Base-by-base conservation (phyloP, 2,329 filamentous ascomycete genomes). In the Neopestalotiopsis rosae region DNA sequence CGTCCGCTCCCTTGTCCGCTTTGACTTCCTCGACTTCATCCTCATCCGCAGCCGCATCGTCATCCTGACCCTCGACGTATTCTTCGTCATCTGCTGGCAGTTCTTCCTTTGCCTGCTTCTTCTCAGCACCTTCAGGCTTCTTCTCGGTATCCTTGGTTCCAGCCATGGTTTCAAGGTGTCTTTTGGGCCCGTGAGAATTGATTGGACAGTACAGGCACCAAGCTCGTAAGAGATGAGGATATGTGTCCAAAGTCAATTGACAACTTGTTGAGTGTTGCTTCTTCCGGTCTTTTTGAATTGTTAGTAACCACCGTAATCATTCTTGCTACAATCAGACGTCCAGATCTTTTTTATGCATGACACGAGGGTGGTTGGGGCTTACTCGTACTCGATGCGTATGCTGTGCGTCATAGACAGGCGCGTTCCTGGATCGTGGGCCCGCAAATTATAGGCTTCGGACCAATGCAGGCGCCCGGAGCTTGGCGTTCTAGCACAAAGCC, bases 11-110 rank as follows among this genome's bases (percentile, higher is more conserved):
- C 4, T 62, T 32, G 32, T 12, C 65, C 10, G 2, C 57, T 52
- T 17, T 56, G 20, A 30, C 38, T 13, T 61, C 32, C 24, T 61
- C 56, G 5, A 5, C 30, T 12, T 20, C 42, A 4, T 38, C 52
- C 0, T 66, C n/a, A 0, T 24, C 65, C 49, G 13, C 52, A 10
- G 10, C 62, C 12, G 0, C 38, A 32, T 28, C 65, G 17, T 32
- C 32, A 38, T 59, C 52, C n/a, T 59, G 20, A 20, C 32, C 65
- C 40, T 67, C 65, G 34, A 28, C 64, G 28, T 67, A 61, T 17
- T 28, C 57, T 32, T 67, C 57, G 56, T 61, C 65, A 17, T 38
- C 49, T 4, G 38, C 65, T 17, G 38, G 57, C 9, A 28, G 6
- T 12, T 67, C 56, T 10, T 61, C n/a, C 10, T 38, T 10, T 10